Evolutionary conservation across 2,329 filamentous ascomycete species (phyloP), one percentile per base, ranked within the genome.

Genomic region (Alternaria sp.): DNA sequence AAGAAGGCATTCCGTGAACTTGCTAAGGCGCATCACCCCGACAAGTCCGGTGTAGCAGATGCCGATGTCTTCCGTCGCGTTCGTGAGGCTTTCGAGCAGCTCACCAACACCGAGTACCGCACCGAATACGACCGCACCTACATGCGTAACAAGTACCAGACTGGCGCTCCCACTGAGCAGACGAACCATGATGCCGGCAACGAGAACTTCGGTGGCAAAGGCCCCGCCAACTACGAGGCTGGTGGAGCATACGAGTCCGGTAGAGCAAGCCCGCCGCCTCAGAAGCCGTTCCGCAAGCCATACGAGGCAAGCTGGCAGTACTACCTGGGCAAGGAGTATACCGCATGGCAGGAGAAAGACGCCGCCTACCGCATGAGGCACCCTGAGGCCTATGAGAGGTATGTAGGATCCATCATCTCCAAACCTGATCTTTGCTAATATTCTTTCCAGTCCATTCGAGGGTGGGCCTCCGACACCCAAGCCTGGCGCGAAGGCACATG

Each of bases 1-100:
- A 97, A 97, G 79, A 96, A 96, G 80, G 94, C 95, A 3, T 98
- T 97, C 83, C 97, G 97, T 79, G 92, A 93, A 51, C 85, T 97
- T 61, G 95, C 95, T 18, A 97, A 97, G 82, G 97, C 97, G 75
- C 97, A 88, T 77, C 95, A 98, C 75, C 95, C 95, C 9, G 95
- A 98, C 80, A 97, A 94, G 54, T 97, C 97, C 84, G 97, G 97
- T 80, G 20, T 11, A 7, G 23, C 20, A 14, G 66, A 70, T 23
- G 18, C 61, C 14, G 44, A 54, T 15, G 43, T 46, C 6, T 73
- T 71, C 44, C 63, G 64, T 4, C 51, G 58, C 11, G 61, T 18
- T 6, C 68, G 61, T 2, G 68, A 71, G 44, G 69, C 71, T 2
- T 71, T 64, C 33, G 61, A 67, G 11, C 62, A 61, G 18, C 63